Percentiles rank a stretch among this genome's conserved stretches.
Conservation (phyloP, 2,329 filamentous ascomycete species). For the Sclerotinia sclerotiorum region DNA sequence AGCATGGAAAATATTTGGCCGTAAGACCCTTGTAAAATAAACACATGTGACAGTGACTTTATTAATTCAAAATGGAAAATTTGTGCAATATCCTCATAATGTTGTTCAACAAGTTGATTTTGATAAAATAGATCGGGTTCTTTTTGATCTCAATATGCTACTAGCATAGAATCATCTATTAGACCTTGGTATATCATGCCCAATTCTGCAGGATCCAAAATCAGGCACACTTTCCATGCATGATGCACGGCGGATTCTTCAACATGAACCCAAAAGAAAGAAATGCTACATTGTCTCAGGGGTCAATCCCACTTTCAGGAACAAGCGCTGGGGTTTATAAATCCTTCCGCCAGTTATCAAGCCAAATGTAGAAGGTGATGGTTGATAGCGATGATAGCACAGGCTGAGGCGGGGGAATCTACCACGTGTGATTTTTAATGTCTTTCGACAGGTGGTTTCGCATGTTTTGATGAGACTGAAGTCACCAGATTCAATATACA, state of each 20-base stretch:
- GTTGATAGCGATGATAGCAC: not conserved
- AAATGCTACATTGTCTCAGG: not conserved
- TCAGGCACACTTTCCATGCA: slow-evolving; percentile 1
- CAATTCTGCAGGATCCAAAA: not conserved
- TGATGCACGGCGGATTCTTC: not conserved
- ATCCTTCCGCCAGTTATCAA: not conserved
- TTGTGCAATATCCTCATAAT: not conserved
- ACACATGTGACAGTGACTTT: slow-evolving; percentile 14
- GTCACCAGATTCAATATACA: no score
- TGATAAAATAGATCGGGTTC: not conserved
- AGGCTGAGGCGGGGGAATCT: not conserved
- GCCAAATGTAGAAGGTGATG: not conserved
- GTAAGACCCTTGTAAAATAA: slow-evolving; percentile 23
- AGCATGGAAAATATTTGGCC: slow-evolving; percentile 17
- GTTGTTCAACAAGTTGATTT: not conserved
- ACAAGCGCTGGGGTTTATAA: not conserved
- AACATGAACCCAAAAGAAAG: not conserved
- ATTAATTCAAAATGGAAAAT: not conserved
- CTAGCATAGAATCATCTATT: not conserved
- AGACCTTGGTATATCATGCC: not conserved
- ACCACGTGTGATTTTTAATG: not conserved
- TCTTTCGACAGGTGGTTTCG: no score
- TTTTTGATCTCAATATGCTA: not conserved
- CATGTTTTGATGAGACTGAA: no score
- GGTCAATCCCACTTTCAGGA: not conserved